Base-by-base conservation (phyloP, 73 alveolate genomes). In the Paramecium tetraurelia region DNA sequence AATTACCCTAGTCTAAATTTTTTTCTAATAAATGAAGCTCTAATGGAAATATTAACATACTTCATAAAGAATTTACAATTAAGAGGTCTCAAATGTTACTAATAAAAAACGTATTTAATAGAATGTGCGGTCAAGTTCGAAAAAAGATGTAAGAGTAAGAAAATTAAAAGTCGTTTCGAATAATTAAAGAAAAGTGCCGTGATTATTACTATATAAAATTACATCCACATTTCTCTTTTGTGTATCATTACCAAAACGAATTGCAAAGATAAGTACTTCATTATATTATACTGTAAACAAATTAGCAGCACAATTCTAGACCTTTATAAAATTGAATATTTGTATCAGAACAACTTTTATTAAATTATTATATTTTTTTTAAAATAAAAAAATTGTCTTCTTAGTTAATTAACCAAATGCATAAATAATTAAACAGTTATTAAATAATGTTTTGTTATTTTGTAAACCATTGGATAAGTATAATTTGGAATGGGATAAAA, bases 151-250 rank as follows among this genome's bases (percentile, higher is more conserved):
- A 96, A 97, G 35, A 41, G 86, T 7, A 80, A 58, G 11, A 70
- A 92, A 38, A 8, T 38, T 38, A 38, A 38, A 38, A 38, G 1
- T 38, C 9, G 9, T 38, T 9, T 38, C 4, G 2, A 27, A 0
- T 27, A 27, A 0, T 1, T 27, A 0, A 38, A 38, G 44, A 97
- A 16, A 96, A 97, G 86, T 97, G 99, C 98, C 96, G 95, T 31
- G 96, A 94, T 58, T 95, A 96, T 68, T 92, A 86, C 58, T 85
- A 93, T 46, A 96, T 93, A 92, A 63, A 97, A 92, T 85, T 95
- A 43, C 92, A 84, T 53, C 99, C 99, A 27, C 31, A 27, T 27
- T 1, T 1, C 31, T 27, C 1, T 27, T 27, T 27, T 27, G 31
- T 27, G 31, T 38, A 40, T 40, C 48, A 40, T 40, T 7, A 7